Base-by-base conservation (phyloP, 2,329 filamentous ascomycete genomes). In the Cadophora luteo-olivacea region DNA sequence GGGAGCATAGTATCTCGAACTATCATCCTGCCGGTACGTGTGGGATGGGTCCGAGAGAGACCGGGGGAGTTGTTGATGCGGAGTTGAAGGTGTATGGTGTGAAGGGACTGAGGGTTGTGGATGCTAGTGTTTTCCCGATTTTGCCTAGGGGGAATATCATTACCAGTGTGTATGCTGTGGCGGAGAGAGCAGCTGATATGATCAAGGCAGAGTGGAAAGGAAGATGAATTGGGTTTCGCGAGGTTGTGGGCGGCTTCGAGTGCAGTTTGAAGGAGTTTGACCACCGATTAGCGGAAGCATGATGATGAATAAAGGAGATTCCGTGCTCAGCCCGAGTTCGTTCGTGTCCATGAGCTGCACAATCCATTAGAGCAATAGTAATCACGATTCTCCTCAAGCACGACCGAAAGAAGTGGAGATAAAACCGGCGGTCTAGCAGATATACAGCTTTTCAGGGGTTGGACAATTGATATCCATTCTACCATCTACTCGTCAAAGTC, bases 21-120 rank as follows among this genome's bases (percentile, higher is more conserved):
- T 72, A 65, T 41, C 73, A 75, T 65, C 66, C 71, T 7, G 61
- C 61, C 6, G 71, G 70, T 1, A 73, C 66, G 6, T 72, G 69
- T 45, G 64, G 70, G 0, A 74, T 74, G 72, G 24, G 70, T n/a
- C 69, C 72, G 6, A 66, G 54, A 48, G 70, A 71, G 5, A 60
- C 68, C 7, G 74, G 73, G 0, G 72, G 72, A 11, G 72, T 75
- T 14, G 72, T 74, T 29, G 66, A 73, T 58, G 33, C 52, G 11
- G 45, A 63, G n/a, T 60, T 75, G 45, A 64, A 51, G n/a, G 71
- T 75, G 12, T 72, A 73, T 57, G 72, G 73, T 6, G 68, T 66
- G 19, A 67, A 60, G 19, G 64, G 58, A 1, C 22, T 61, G 29
- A 61, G 66, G 38, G 45, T 68, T 4, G 66, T 68, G 22, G 66